phyloP scores from a whole-genome alignment of 345 rosid species.

The Pugionium cornutum region DNA sequence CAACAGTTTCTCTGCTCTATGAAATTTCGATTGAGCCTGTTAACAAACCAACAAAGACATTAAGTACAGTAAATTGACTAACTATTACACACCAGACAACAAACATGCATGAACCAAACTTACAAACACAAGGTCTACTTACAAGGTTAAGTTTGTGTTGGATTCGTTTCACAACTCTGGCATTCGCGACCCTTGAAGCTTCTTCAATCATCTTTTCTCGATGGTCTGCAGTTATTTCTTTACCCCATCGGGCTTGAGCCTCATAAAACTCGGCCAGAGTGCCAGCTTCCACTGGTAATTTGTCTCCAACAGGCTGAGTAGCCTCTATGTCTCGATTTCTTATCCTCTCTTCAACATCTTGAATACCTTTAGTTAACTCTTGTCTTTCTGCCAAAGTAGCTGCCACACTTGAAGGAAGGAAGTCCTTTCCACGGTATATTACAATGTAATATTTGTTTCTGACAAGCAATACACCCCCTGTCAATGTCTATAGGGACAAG shows the following conservation, averaged over 20 bases:
- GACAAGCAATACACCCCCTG: slow-evolving; percentile 90
- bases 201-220: slow-evolving; percentile 89
- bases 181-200: slow-evolving; percentile 66
- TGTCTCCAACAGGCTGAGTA: slow-evolving; percentile 50
- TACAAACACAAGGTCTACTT: slow-evolving; percentile 41
- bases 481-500: slow-evolving; percentile 55
- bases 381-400: slow-evolving; percentile 85
- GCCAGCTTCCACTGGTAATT: slow-evolving; percentile 73
- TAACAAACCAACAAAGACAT: slow-evolving; percentile 27
- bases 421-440: slow-evolving; percentile 97
- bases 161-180: slow-evolving; percentile 63
- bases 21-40: slow-evolving; percentile 87
- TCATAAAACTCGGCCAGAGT: slow-evolving; percentile 95
- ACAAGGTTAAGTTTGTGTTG: slow-evolving; percentile 85
- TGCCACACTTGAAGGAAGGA: slow-evolving; percentile 85
- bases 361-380: slow-evolving; percentile 69
- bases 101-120: slow-evolving; percentile 5
- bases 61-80: slow-evolving; percentile 1
- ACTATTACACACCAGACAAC: slow-evolving; percentile 11
- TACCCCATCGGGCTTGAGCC: slow-evolving; percentile 96
- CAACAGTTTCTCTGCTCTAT: slow-evolving; percentile 81
- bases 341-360: slow-evolving; percentile 79
- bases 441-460: slow-evolving; percentile 94
- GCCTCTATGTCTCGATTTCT: slow-evolving; percentile 53
- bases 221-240: slow-evolving; percentile 70